These are phyloP conservation scores for Paecilomyces fulvus DNA, from an alignment of 2,329 filamentous ascomycete species.

Conservation along the genomic window DNA sequence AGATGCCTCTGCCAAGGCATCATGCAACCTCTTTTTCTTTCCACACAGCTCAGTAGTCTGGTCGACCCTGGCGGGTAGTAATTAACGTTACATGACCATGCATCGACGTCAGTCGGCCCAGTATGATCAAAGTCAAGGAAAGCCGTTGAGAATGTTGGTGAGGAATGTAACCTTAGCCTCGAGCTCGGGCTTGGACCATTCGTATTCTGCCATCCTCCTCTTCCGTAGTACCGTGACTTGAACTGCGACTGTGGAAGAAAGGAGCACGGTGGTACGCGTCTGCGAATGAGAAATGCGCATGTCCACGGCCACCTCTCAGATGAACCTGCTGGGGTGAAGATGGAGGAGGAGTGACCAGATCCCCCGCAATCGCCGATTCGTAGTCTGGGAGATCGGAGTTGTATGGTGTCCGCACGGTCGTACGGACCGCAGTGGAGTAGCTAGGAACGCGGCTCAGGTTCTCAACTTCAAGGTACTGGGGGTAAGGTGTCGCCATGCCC, in stretches of 20 bases:
- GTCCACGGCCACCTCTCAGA: conserved; percentile 29
- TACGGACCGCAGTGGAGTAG: conserved; percentile 64
- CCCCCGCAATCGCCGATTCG: conserved; percentile 41
- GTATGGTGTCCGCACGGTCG: conserved; percentile 49
- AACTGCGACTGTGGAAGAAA: conserved; percentile 16
- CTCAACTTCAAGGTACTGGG: conserved; percentile 49
- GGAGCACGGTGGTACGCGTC: conserved; percentile 19
- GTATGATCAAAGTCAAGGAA: not conserved
- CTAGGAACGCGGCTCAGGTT: conserved; percentile 67
- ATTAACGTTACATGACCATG: not conserved
- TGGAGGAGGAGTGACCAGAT: conserved; percentile 16
- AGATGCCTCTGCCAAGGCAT: not conserved
- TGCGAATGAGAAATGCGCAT: conserved; percentile 18
- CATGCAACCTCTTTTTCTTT: not conserved
- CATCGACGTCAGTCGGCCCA: not conserved
- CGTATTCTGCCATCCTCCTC: conserved; percentile 33
- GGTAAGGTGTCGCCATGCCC: conserved; percentile 34
- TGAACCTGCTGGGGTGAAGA: conserved; percentile 33
- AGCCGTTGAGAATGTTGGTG: not conserved
- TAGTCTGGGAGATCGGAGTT: conserved; percentile 57
- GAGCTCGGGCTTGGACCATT: conserved; percentile 31
- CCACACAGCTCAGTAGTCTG: not conserved
- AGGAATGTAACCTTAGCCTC: conserved; percentile 16
- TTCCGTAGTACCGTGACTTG: conserved; percentile 17
- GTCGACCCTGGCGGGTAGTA: not conserved